Evolutionary conservation across 2,329 filamentous ascomycete species (phyloP).

Genomic region (Pleomassaria siparia): DNA sequence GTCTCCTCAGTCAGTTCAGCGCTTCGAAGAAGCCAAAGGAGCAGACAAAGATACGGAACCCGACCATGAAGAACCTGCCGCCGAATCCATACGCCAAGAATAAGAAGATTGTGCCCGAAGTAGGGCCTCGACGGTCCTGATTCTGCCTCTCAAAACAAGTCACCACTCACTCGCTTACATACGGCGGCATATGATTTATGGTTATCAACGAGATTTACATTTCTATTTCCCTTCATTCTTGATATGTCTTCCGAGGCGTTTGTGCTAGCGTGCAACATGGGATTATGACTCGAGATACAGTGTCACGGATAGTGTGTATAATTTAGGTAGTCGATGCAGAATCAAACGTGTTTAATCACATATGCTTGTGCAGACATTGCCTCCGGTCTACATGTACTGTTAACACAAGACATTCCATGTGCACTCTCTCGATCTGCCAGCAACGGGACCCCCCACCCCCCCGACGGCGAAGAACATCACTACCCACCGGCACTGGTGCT

Average conservation of each 20-base stretch:
- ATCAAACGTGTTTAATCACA: too few species aligned
- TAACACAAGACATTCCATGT: too few species aligned
- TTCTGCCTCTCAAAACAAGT: background rate
- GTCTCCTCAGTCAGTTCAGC: constrained; percentile 4
- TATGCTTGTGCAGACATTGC: too few species aligned
- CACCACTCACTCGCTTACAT: background rate
- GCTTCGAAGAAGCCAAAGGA: background rate
- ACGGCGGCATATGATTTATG: too few species aligned
- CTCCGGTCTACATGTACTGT: too few species aligned
- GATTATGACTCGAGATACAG: background rate
- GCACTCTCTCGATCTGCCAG: too few species aligned
- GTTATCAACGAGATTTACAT: background rate
- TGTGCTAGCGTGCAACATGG: background rate
- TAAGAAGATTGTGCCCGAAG: background rate
- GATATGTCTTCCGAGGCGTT: background rate
- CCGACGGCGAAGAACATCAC: too few species aligned
- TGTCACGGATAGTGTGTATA: too few species aligned
- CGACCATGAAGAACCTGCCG: background rate
- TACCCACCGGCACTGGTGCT: too few species aligned
- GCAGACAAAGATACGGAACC: background rate
- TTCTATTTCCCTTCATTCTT: too few species aligned
- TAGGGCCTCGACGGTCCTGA: background rate
- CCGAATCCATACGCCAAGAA: background rate
- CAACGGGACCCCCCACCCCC: too few species aligned
- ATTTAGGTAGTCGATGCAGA: too few species aligned